Evolutionary conservation across 495 filamentous ascomycete genomes (phyloP).

Genomic region (Penicillium tannophilum): DNA sequence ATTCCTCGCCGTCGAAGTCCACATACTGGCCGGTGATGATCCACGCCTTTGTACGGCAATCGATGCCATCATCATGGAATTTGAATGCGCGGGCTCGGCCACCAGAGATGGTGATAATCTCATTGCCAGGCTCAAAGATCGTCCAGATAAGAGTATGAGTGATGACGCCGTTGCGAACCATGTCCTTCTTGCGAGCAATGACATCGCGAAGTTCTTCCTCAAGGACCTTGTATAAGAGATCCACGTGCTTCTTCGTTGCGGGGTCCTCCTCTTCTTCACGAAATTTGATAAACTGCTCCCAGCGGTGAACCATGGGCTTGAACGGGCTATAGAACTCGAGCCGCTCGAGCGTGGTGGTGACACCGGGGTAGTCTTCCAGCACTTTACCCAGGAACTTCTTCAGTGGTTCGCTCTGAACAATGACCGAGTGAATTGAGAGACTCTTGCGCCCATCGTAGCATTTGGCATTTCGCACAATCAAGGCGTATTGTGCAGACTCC

Average conservation of each 20-base stretch:
- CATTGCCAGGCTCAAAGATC: constrained; percentile 52
- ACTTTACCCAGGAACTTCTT: constrained; percentile 58
- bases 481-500: constrained; percentile 53
- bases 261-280: constrained; percentile 49
- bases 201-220: constrained; percentile 59
- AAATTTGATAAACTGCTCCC: constrained; percentile 55
- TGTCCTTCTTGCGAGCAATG: constrained; percentile 59
- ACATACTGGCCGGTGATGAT: constrained; percentile 47
- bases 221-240: constrained; percentile 57
- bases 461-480: constrained; percentile 56
- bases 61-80: constrained; percentile 26
- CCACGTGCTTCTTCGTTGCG: constrained; percentile 56
- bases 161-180: constrained; percentile 59
- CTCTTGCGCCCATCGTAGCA: constrained; percentile 63
- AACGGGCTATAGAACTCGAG: constrained; percentile 64
- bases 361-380: constrained; percentile 63
- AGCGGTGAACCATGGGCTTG: constrained; percentile 67
- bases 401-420: constrained; percentile 65
- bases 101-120: constrained; percentile 39
- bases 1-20: constrained; percentile 61
- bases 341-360: constrained; percentile 60
- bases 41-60: constrained; percentile 22
- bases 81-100: constrained; percentile 41
- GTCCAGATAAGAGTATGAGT: constrained; percentile 61
- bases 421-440: constrained; percentile 61